Evolutionary conservation across 2,329 filamentous ascomycete genomes (phyloP).

Genomic region (Reticulascus tulasneorum): DNA sequence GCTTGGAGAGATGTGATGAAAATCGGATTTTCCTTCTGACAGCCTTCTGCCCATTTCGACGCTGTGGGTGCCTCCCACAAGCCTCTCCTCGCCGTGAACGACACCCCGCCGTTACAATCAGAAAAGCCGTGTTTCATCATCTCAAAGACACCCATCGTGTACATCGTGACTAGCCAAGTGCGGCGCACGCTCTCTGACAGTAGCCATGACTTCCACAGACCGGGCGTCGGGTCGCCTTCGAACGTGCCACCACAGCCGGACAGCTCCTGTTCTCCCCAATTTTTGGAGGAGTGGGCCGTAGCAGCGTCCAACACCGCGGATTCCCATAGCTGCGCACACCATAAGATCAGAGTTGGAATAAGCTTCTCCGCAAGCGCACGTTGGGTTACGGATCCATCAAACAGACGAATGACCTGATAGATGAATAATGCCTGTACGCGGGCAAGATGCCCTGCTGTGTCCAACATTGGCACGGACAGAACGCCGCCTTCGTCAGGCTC

Average conservation of each 20-base stretch:
- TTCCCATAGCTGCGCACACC: conserved; percentile 15
- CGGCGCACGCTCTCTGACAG: conserved; percentile 25
- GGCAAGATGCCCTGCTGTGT: conserved; percentile 14
- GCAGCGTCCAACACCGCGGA: conserved; percentile 11
- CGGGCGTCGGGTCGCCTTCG: conserved; percentile 7
- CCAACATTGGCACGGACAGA: neutral
- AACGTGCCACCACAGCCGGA: neutral
- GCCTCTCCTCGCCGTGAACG: conserved; percentile 21
- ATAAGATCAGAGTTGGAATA: conserved; percentile 12
- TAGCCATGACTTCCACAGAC: conserved; percentile 25
- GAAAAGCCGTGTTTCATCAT: conserved; percentile 11
- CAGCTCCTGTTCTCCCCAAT: neutral
- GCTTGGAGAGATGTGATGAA: conserved; percentile 3
- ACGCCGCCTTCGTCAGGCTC: conserved; percentile 2
- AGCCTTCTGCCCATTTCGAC: conserved; percentile 16
- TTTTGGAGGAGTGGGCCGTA: conserved; percentile 2
- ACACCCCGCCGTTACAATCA: conserved; percentile 17
- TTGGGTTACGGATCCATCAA: conserved; percentile 18
- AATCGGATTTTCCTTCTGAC: neutral
- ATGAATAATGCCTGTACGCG: conserved; percentile 19
- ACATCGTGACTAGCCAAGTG: conserved; percentile 20
- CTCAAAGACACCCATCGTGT: conserved; percentile 16
- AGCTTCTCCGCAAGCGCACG: conserved; percentile 18
- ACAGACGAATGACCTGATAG: conserved; percentile 19
- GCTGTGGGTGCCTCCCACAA: conserved; percentile 23